These are phyloP conservation scores for Tricholoma matsutake DNA, from an alignment of 768 basidiomycete genomes.

Conservation along the genomic window DNA sequence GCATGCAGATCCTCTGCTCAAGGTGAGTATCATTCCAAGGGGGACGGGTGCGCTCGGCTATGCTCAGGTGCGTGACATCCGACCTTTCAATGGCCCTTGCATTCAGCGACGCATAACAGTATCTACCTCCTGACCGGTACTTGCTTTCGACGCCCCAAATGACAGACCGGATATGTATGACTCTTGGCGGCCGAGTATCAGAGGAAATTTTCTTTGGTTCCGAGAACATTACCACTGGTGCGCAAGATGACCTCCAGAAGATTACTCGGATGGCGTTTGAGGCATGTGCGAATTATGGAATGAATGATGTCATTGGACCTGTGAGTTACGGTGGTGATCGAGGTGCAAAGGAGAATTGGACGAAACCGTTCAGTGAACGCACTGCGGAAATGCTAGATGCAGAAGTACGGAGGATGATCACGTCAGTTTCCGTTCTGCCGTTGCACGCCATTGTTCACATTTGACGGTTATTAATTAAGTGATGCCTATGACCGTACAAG, in stretches of 20 bases:
- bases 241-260: slow-evolving; percentile 97
- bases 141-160: slow-evolving; percentile 94
- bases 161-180: slow-evolving; percentile 96
- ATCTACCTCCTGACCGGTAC: slow-evolving; percentile 94
- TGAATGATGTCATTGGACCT: slow-evolving; percentile 93
- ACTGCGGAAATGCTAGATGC: slow-evolving; percentile 91
- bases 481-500: slow-evolving; percentile 83
- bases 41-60: slow-evolving; percentile 96
- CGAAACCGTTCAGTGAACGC: slow-evolving; percentile 97
- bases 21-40: slow-evolving; percentile 97
- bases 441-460: slow-evolving; percentile 2
- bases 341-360: slow-evolving; percentile 82
- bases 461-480: slow-evolving; percentile 28
- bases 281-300: slow-evolving; percentile 93
- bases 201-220: slow-evolving; percentile 97
- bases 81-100: slow-evolving; percentile 11
- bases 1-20: slow-evolving; percentile 93
- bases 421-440: slow-evolving; percentile 32
- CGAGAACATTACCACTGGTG: slow-evolving; percentile 94
- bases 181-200: slow-evolving; percentile 93
- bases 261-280: slow-evolving; percentile 98
- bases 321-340: slow-evolving; percentile 93
- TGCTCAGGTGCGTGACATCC: slow-evolving; percentile 66
- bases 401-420: slow-evolving; percentile 96
- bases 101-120: slow-evolving; percentile 41